A percentile compares a stretch with the other conserved stretches of the same genome.
Conservation (phyloP, 164 flowering plant species). For the Vitis amurensis region DNA sequence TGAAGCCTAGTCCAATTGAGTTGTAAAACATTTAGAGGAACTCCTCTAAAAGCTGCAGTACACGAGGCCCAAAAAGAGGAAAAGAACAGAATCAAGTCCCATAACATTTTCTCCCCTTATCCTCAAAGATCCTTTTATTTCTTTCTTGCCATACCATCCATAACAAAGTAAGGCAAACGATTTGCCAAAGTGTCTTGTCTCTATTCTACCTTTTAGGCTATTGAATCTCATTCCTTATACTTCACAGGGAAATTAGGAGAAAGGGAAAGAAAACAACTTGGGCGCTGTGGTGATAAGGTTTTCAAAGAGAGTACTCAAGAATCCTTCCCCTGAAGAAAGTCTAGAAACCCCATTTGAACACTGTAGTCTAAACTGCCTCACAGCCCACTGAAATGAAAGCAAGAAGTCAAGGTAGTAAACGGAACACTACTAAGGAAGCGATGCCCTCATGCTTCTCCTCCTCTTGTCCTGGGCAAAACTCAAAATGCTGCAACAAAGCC, state of each 20-base stretch:
- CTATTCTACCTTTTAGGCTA: not conserved
- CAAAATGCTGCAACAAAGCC: slow-evolving; percentile 14
- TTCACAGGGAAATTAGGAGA: not conserved
- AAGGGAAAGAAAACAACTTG: not conserved
- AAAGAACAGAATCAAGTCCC: too few species aligned
- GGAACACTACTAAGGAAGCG: not conserved
- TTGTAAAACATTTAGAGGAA: too few species aligned
- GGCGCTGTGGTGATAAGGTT: not conserved
- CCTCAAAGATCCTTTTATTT: too few species aligned
- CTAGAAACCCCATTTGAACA: not conserved
- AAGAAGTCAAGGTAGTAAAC: slow-evolving; percentile 1
- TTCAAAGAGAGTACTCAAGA: not conserved
- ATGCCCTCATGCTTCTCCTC: not conserved
- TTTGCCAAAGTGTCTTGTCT: too few species aligned
- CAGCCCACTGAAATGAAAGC: slow-evolving; percentile 5
- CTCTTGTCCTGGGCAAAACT: not conserved
- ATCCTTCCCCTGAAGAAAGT: not conserved
- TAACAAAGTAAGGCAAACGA: too few species aligned
- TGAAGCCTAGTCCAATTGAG: too few species aligned
- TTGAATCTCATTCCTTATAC: not conserved
- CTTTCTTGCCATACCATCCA: too few species aligned
- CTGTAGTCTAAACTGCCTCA: too few species aligned
- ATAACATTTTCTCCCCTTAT: too few species aligned
- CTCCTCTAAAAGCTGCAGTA: too few species aligned
- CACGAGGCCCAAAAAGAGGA: too few species aligned